Evolutionary conservation across 2,329 filamentous ascomycete genomes (phyloP).

Genomic region (Aphanocladium album): DNA sequence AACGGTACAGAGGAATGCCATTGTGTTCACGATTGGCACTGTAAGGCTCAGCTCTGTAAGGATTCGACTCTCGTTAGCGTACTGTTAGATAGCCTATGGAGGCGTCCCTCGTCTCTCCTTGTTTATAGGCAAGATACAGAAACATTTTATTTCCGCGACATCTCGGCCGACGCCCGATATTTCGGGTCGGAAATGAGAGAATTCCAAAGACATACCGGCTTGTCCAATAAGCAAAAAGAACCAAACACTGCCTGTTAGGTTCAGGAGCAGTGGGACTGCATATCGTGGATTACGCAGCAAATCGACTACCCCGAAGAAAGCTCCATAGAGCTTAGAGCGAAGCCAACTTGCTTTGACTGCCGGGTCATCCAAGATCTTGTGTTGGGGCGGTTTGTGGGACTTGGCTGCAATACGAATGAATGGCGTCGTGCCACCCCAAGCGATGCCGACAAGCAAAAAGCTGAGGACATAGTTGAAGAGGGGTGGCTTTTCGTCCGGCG

Average conservation of each 20-base stretch:
- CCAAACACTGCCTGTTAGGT: conserved; percentile 91
- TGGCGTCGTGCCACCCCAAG: conserved; percentile 88
- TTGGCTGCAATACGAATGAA: conserved; percentile 87
- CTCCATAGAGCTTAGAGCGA: conserved; percentile 55
- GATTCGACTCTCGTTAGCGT: background rate
- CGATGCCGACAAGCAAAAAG: conserved; percentile 84
- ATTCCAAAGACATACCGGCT: conserved; percentile 59
- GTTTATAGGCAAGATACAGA: background rate
- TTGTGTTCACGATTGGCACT: conserved; percentile 88
- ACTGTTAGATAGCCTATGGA: background rate
- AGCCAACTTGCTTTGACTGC: conserved; percentile 54
- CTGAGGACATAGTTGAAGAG: conserved; percentile 79
- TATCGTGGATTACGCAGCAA: conserved; percentile 77
- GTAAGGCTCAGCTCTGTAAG: conserved; percentile 77
- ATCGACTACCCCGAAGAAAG: conserved; percentile 72
- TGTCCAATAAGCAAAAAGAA: conserved; percentile 93
- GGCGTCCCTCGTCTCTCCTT: background rate
- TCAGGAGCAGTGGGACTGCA: conserved; percentile 76
- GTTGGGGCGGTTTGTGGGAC: conserved; percentile 61
- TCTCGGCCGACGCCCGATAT: background rate
- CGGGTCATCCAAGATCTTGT: conserved; percentile 48
- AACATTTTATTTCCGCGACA: background rate
- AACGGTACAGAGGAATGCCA: conserved; percentile 95
- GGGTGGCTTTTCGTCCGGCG: conserved; percentile 34
- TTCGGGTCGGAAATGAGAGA: conserved; percentile 1